Evolutionary conservation across 2,329 filamentous ascomycete genomes (phyloP).

Genomic region (Gyromitra esculenta): DNA sequence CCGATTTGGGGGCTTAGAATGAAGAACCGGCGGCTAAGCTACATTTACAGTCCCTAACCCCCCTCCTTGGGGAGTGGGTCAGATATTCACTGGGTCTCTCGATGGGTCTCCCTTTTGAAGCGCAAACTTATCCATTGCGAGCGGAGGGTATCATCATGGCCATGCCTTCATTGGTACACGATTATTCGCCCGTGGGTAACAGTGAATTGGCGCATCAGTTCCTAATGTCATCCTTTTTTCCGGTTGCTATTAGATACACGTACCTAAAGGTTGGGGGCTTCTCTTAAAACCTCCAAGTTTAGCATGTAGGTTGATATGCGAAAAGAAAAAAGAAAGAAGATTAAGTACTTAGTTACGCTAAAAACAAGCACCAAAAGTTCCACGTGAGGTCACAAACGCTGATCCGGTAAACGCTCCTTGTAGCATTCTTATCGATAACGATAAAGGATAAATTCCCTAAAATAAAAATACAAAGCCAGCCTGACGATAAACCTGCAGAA

Average conservation of each 20-base stretch:
- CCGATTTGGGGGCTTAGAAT: slow-evolving; percentile 13
- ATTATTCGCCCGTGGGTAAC: slow-evolving; percentile 5
- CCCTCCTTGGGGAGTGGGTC: neutral
- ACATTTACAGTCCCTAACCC: slow-evolving; percentile 9
- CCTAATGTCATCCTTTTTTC: slow-evolving; percentile 24
- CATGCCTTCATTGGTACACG: slow-evolving; percentile 7
- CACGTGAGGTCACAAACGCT: slow-evolving; percentile 38
- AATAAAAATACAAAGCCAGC: slow-evolving; percentile 23
- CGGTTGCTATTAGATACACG: slow-evolving; percentile 14
- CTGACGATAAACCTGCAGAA: slow-evolving; percentile 35
- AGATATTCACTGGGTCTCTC: slow-evolving; percentile 31
- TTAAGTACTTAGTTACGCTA: neutral
- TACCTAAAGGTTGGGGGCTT: neutral
- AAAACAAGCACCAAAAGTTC: slow-evolving; percentile 9
- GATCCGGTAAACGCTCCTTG: slow-evolving; percentile 36
- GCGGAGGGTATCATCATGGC: slow-evolving; percentile 17
- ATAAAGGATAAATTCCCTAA: slow-evolving; percentile 45
- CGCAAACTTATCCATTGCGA: slow-evolving; percentile 35
- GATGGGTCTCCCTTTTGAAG: slow-evolving; percentile 38
- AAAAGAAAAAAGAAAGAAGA: neutral
- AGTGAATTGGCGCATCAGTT: slow-evolving; percentile 12
- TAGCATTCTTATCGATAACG: slow-evolving; percentile 48
- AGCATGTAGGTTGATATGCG: slow-evolving; percentile 10
- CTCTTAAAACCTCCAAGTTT: neutral
- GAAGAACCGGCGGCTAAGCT: slow-evolving; percentile 43